Conservation (phyloP, 2,329 filamentous ascomycete species). For the Apiospora sp. region DNA sequence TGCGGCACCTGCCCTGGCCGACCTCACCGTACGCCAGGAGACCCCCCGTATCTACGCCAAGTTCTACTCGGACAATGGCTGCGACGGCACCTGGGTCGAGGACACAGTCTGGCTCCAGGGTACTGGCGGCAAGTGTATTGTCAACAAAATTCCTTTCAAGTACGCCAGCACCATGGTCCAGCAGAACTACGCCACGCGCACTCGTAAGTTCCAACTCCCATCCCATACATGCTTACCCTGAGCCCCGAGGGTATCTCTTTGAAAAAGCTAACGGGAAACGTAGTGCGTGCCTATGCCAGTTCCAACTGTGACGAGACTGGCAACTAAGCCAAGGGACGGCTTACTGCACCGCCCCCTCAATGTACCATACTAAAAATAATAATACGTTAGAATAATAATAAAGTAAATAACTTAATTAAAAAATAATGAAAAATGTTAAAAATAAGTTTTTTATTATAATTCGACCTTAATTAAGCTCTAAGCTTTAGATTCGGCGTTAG, state of each 20-base stretch:
- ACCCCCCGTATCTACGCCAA: conserved; percentile 28
- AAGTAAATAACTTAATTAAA: too few species aligned
- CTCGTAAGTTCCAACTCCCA: conserved; percentile 11
- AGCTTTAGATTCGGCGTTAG: too few species aligned
- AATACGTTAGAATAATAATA: too few species aligned
- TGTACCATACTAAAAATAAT: too few species aligned
- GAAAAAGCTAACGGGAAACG: too few species aligned
- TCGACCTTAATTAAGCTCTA: too few species aligned
- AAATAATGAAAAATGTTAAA: too few species aligned
- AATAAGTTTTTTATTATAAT: too few species aligned
- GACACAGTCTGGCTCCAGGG: conserved; percentile 28
- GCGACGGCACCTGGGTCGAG: conserved; percentile 27
- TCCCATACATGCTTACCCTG: neutral
- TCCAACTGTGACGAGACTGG: conserved; percentile 22
- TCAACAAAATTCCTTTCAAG: conserved; percentile 20
- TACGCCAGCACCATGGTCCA: conserved; percentile 25
- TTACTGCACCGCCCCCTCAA: too few species aligned
- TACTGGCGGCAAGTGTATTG: conserved; percentile 22
- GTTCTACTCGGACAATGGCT: conserved; percentile 26
- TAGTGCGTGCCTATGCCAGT: conserved; percentile 25
- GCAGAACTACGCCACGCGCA: conserved; percentile 27
- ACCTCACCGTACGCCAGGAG: conserved; percentile 20
- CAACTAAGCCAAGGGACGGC: too few species aligned
- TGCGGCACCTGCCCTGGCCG: neutral
- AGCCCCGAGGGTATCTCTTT: too few species aligned